Evolutionary conservation across 1,284 basidiomycete genomes (phyloP).

Genomic region (Puccinia coronata): DNA sequence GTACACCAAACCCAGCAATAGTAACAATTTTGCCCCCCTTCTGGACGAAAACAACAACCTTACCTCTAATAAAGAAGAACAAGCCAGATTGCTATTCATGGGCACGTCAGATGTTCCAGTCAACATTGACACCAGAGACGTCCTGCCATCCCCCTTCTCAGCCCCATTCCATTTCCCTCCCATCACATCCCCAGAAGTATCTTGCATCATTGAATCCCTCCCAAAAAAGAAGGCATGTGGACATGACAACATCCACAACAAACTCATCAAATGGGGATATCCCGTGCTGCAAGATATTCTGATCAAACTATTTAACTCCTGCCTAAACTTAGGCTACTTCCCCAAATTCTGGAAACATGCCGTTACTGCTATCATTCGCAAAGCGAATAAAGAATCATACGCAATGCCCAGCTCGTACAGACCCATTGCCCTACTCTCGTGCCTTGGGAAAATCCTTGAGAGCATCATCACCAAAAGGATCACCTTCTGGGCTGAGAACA

Average conservation of each 20-base stretch:
- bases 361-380: conserved; percentile 8
- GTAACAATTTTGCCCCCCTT: too few relatives aligned
- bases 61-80: too few relatives aligned
- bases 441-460: conserved; percentile 30
- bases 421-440: conserved; percentile 25
- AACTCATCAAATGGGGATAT: neutral
- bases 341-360: conserved; percentile 22
- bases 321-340: conserved; percentile 19
- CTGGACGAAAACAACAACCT: too few relatives aligned
- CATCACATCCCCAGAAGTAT: neutral
- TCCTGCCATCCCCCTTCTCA: neutral
- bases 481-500: conserved; percentile 10
- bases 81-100: too few relatives aligned
- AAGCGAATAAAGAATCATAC: conserved; percentile 16
- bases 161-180: neutral
- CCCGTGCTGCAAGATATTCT: neutral
- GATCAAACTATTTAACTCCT: neutral
- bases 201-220: neutral
- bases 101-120: neutral
- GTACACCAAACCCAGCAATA: neutral
- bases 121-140: neutral
- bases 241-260: neutral
- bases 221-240: neutral
- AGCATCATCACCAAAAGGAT: conserved; percentile 12
- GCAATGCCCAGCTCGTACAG: conserved; percentile 14